These are phyloP conservation scores for Agaricus blazei DNA, from an alignment of 768 basidiomycete genomes.

Conservation along the genomic window DNA sequence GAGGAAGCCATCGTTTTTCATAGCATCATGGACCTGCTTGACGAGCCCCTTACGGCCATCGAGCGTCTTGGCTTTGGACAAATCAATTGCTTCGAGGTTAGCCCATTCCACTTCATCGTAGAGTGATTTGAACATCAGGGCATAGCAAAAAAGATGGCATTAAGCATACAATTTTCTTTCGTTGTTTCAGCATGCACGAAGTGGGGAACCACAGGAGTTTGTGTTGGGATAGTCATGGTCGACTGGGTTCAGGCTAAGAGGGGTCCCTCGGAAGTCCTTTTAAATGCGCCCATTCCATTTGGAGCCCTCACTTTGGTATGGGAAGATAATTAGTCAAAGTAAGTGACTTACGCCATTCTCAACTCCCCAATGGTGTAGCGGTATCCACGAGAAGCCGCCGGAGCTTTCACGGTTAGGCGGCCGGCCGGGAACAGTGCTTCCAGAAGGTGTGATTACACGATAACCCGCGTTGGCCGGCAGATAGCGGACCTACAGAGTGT, in stretches of 20 bases:
- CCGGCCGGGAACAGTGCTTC: background rate
- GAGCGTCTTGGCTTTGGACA: slow-evolving; percentile 31
- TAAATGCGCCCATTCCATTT: background rate
- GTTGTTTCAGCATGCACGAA: slow-evolving; percentile 7
- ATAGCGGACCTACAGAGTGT: too few relatives aligned
- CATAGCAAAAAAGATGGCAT: background rate
- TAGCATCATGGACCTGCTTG: slow-evolving; percentile 34
- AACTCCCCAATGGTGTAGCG: background rate
- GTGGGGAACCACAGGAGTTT: slow-evolving; percentile 2
- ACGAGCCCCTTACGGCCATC: slow-evolving; percentile 33
- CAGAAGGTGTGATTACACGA: background rate
- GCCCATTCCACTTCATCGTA: slow-evolving; percentile 25
- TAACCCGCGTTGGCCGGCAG: background rate
- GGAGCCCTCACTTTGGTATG: background rate
- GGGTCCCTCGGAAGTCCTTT: background rate
- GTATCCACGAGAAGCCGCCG: background rate
- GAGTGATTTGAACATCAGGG: background rate
- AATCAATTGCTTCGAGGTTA: slow-evolving; percentile 43
- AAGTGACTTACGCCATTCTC: background rate
- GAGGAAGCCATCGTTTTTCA: slow-evolving; percentile 37
- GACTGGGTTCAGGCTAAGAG: background rate
- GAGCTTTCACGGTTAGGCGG: background rate
- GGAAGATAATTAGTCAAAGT: background rate
- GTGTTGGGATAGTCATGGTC: slow-evolving; percentile 1
- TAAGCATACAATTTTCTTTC: slow-evolving; percentile 7